phyloP scores from a whole-genome alignment of 257 asterid species.

The Phtheirospermum japonicum region DNA sequence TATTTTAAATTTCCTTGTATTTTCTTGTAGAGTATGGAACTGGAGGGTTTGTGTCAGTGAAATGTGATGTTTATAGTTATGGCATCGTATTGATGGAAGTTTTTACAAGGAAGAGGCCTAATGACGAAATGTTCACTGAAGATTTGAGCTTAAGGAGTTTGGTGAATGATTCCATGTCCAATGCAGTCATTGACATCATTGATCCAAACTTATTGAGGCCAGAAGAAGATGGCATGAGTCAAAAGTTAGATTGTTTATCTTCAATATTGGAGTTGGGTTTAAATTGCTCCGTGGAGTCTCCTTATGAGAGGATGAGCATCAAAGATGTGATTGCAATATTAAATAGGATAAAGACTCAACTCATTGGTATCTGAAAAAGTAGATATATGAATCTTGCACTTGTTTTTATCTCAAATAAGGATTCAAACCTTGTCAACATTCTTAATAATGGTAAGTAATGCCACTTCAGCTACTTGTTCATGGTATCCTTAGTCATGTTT shows the following conservation, averaged over 20 bases:
- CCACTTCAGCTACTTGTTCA: no score
- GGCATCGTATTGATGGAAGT: conserved; percentile 32
- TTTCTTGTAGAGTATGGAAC: conserved; percentile 26
- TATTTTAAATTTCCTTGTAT: background rate
- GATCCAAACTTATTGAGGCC: conserved; percentile 26
- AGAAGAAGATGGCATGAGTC: background rate
- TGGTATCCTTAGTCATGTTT: no score
- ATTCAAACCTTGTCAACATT: no score
- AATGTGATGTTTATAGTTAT: conserved; percentile 28
- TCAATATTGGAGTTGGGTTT: background rate
- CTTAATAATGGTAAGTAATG: no score
- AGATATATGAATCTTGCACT: no score
- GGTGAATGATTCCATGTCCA: conserved; percentile 21
- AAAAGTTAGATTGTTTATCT: background rate
- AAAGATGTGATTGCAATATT: conserved; percentile 1
- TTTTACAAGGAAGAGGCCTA: conserved; percentile 26
- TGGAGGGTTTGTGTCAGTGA: conserved; percentile 28
- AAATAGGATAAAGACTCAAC: background rate
- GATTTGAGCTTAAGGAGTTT: conserved; percentile 24
- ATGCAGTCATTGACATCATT: conserved; percentile 10
- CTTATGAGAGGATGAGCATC: no score
- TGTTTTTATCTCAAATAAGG: no score
- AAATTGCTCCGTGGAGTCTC: conserved; percentile 21
- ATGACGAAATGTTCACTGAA: conserved; percentile 10
- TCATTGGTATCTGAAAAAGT: background rate